phyloP scores from a whole-genome alignment of 257 asterid genomes.

The Euphrasia confusa region DNA sequence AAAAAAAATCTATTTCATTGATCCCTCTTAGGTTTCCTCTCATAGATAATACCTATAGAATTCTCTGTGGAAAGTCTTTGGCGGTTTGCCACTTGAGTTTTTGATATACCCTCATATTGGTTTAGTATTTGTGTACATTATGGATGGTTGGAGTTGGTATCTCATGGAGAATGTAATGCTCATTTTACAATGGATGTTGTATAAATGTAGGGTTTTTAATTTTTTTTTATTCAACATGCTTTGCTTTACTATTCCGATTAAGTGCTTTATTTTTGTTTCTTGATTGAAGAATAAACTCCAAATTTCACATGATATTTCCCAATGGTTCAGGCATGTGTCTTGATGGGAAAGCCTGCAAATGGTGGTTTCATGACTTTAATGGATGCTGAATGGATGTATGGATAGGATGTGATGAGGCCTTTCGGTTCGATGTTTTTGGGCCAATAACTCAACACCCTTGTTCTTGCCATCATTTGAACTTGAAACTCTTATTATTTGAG shows the following conservation, averaged over 20 bases:
- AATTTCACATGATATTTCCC: neutral
- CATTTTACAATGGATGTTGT: too few species aligned
- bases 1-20: too few species aligned
- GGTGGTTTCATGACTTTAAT: slow-evolving; percentile 5
- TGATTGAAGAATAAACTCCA: slow-evolving; percentile 2
- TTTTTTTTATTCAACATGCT: neutral
- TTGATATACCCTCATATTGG: too few species aligned
- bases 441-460: neutral
- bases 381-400: slow-evolving; percentile 3
- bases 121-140: too few species aligned
- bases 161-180: neutral
- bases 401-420: neutral
- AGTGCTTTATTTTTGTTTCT: neutral
- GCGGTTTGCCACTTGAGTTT: too few species aligned
- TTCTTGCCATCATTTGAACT: slow-evolving; percentile 8
- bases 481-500: neutral
- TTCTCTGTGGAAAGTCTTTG: too few species aligned
- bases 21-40: too few species aligned
- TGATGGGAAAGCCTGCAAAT: neutral
- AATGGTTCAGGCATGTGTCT: slow-evolving; percentile 11
- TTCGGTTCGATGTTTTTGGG: slow-evolving; percentile 13
- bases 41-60: too few species aligned
- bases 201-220: too few species aligned
- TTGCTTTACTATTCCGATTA: neutral
- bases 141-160: neutral